Percentiles rank a stretch among this genome's conserved stretches.
Conservation (phyloP, 345 rosid genomes). For the Populus euphratica region DNA sequence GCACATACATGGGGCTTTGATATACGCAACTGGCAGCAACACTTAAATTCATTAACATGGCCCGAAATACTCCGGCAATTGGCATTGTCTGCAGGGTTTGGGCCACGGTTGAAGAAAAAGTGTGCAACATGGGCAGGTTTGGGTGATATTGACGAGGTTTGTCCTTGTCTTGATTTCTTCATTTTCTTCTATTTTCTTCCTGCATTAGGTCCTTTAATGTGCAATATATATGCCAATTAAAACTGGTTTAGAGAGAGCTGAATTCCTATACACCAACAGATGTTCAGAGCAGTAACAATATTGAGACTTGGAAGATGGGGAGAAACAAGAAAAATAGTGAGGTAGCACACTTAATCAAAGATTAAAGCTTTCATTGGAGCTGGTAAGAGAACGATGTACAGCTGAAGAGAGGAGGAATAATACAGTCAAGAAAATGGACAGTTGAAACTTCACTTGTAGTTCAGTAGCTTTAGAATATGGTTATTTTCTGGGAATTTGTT, state of each 20-base stretch:
- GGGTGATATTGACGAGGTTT: conserved; percentile 71
- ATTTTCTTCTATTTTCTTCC: background rate
- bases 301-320: background rate
- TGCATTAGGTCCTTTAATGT: background rate
- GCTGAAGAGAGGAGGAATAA: background rate
- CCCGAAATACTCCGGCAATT: conserved; percentile 90
- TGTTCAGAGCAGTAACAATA: background rate
- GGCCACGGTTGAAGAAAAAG: conserved; percentile 76
- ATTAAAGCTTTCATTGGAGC: background rate
- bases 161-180: background rate
- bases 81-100: conserved; percentile 86
- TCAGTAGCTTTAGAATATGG: background rate
- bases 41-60: conserved; percentile 87
- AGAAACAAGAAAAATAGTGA: background rate
- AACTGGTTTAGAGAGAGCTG: background rate
- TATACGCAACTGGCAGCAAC: conserved; percentile 87
- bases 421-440: background rate
- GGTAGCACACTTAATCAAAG: background rate
- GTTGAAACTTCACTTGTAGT: background rate
- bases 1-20: conserved; percentile 99
- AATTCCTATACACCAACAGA: background rate
- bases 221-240: background rate
- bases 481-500: background rate
- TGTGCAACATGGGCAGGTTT: conserved; percentile 32
- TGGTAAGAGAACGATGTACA: background rate